phyloP scores from a whole-genome alignment of 805 yeast species.

The Nakazawaea wickerhamii region DNA sequence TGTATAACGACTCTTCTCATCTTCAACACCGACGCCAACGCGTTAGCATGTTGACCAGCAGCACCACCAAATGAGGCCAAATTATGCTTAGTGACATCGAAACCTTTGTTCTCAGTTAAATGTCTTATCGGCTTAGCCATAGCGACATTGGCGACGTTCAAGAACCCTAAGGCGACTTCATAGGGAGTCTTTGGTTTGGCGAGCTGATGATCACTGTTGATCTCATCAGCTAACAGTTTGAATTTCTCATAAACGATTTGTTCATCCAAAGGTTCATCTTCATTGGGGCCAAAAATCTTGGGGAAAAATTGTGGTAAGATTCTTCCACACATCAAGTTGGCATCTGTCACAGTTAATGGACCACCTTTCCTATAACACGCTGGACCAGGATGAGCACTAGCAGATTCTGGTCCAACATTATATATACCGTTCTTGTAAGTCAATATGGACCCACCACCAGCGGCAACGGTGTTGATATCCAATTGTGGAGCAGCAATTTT shows the following conservation, averaged over 20 bases:
- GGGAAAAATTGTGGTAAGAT: slow-evolving; percentile 37
- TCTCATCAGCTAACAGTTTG: slow-evolving; percentile 30
- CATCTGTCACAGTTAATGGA: slow-evolving; percentile 43
- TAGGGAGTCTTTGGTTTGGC: slow-evolving; percentile 29
- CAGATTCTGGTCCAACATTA: slow-evolving; percentile 43
- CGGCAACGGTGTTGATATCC: slow-evolving; percentile 27
- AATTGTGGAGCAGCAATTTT: slow-evolving; percentile 31
- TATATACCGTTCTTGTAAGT: slow-evolving; percentile 31
- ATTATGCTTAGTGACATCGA: slow-evolving; percentile 34
- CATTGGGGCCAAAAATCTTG: slow-evolving; percentile 40
- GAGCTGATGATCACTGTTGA: slow-evolving; percentile 27
- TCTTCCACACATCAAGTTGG: slow-evolving; percentile 38
- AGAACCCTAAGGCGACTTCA: slow-evolving; percentile 41
- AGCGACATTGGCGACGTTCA: slow-evolving; percentile 39
- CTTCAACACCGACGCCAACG: slow-evolving; percentile 35
- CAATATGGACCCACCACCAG: slow-evolving; percentile 26
- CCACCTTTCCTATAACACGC: slow-evolving; percentile 45
- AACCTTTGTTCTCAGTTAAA: slow-evolving; percentile 41
- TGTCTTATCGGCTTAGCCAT: slow-evolving; percentile 45
- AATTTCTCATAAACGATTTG: slow-evolving; percentile 30
- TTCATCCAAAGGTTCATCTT: slow-evolving; percentile 32
- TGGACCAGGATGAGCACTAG: slow-evolving; percentile 44
- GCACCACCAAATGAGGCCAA: slow-evolving; percentile 47
- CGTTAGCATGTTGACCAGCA: slow-evolving; percentile 43
- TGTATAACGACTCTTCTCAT: slow-evolving; percentile 38